phyloP scores from a whole-genome alignment of 495 filamentous ascomycete genomes.

The Penicillium manginii region DNA sequence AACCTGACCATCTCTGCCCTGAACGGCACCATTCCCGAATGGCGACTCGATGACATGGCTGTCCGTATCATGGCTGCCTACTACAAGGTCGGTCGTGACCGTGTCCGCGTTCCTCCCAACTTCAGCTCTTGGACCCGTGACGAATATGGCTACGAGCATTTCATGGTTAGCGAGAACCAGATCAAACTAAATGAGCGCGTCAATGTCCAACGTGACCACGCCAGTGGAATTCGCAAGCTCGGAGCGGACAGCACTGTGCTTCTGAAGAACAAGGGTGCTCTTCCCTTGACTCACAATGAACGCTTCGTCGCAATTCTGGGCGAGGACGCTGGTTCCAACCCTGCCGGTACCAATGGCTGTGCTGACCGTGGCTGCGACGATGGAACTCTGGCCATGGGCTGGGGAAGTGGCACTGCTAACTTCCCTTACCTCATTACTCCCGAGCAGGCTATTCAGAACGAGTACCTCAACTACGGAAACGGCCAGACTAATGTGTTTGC shows the following conservation, averaged over 20 bases:
- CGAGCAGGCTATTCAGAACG: slow-evolving; percentile 78
- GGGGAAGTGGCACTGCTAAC: slow-evolving; percentile 88
- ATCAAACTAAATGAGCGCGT: slow-evolving; percentile 81
- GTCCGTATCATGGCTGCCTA: slow-evolving; percentile 91
- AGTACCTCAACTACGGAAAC: slow-evolving; percentile 56
- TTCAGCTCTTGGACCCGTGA: slow-evolving; percentile 85
- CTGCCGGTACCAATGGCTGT: slow-evolving; percentile 84
- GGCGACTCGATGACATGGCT: slow-evolving; percentile 91
- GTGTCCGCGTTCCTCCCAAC: slow-evolving; percentile 68
- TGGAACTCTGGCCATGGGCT: slow-evolving; percentile 91
- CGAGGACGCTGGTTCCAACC: slow-evolving; percentile 79
- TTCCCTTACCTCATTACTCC: slow-evolving; percentile 93
- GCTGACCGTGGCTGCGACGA: slow-evolving; percentile 79
- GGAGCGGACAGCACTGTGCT: slow-evolving; percentile 81
- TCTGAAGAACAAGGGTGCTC: slow-evolving; percentile 78
- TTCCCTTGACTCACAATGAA: slow-evolving; percentile 77
- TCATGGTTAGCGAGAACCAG: slow-evolving; percentile 59
- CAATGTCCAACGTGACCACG: slow-evolving; percentile 80
- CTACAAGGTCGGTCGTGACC: slow-evolving; percentile 83
- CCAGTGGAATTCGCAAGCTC: slow-evolving; percentile 68
- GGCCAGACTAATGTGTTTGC: slow-evolving; percentile 61
- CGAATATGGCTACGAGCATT: slow-evolving; percentile 73
- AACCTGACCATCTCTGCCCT: slow-evolving; percentile 86
- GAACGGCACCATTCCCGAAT: slow-evolving; percentile 89
- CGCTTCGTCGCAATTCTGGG: slow-evolving; percentile 82